phyloP scores from a whole-genome alignment of 1,284 basidiomycete genomes.

The Hemileia vastatrix region DNA sequence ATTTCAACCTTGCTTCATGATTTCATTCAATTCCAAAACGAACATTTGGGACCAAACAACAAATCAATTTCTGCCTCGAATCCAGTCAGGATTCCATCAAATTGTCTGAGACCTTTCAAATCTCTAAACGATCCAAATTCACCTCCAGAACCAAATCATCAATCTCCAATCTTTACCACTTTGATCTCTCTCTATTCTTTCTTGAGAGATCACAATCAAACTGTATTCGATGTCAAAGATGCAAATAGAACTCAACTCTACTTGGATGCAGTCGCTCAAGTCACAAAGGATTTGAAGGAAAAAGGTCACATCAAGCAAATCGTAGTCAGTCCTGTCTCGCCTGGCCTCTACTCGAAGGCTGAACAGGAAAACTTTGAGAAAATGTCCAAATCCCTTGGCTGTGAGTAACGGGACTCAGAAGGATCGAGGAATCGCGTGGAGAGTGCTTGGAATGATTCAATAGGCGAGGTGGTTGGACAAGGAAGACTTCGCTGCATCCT shows the following conservation, averaged over 20 bases:
- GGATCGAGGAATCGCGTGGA: no score
- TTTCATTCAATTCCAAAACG: no score
- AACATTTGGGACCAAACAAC: no score
- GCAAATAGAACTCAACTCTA: slow-evolving; percentile 27
- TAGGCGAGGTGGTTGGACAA: slow-evolving; percentile 23
- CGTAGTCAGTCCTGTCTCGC: slow-evolving; percentile 26
- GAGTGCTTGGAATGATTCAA: not conserved
- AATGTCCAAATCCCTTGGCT: no score
- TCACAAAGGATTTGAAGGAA: slow-evolving; percentile 30
- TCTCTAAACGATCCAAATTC: not conserved
- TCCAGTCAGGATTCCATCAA: no score
- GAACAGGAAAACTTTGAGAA: slow-evolving; percentile 33
- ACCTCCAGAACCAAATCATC: not conserved
- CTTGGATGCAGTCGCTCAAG: slow-evolving; percentile 32
- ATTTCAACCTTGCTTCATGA: no score
- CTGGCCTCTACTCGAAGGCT: slow-evolving; percentile 34
- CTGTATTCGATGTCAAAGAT: slow-evolving; percentile 26
- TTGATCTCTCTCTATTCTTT: not conserved
- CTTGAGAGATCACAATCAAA: not conserved
- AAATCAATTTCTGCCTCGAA: no score
- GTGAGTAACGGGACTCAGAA: no score
- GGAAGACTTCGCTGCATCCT: not conserved
- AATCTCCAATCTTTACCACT: not conserved
- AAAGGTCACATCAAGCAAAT: slow-evolving; percentile 28
- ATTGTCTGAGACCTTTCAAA: no score